Evolutionary conservation across 768 basidiomycete species (phyloP), one percentile per base, ranked within the genome.

Genomic region (Serendipita sp.): DNA sequence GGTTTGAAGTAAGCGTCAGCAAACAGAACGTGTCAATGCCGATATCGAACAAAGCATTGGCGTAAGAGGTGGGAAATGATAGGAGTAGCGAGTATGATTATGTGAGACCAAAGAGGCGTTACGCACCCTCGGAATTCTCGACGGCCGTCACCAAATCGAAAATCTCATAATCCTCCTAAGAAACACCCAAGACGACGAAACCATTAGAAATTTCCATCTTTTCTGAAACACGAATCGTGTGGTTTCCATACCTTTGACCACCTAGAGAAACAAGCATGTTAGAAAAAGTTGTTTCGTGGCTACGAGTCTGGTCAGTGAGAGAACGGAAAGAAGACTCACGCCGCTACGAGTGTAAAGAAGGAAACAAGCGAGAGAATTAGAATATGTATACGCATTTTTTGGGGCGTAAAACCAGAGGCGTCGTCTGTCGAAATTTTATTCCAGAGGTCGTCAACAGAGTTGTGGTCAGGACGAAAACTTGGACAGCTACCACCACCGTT

Each of bases 151-250:
- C 92, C 13, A 96, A 80, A 75, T 96, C 94, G 71, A 97, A 97
- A 44, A 97, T 94, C 74, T 97, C 93, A 78, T 96, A 82, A 76
- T 97, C 93, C 75, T 94, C 88, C 87, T 92, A 70, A 5, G 68
- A 65, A 68, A 71, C 8, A 8, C 7, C 5, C 48, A n/a, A n/a
- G 5, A 8, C 48, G 30, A 51, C 68, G 71, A 46, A 46, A 13
- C 18, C 45, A 13, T 41, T 41, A 13, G 13, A 5, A 13, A 13
- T 41, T 41, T 41, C 7, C 0, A 41, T 1, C 41, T 13, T 13
- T 41, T 41, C 13, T 5, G 13, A 13, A 51, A 32, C 5, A 51
- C n/a, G 5, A n/a, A 51, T 18, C 8, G n/a, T 32, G n/a, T 7
- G 0, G 48, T 5, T 51, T 51, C 48, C 48, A 18, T 32, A 51